phyloP scores from a whole-genome alignment of 495 filamentous ascomycete species.

The Penicillium goetzii region DNA sequence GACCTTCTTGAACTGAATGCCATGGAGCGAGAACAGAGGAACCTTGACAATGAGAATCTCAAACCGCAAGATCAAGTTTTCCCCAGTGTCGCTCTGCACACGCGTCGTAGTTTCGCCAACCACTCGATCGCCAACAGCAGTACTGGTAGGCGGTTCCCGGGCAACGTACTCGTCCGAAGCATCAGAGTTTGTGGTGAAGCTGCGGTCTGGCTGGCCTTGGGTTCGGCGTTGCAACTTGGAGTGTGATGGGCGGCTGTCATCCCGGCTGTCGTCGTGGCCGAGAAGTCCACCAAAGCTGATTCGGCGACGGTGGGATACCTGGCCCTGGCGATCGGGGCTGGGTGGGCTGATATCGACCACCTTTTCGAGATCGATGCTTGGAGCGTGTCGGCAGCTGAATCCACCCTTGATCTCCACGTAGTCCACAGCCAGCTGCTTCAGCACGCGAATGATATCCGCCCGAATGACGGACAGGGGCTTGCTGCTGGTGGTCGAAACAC shows the following conservation, averaged over 20 bases:
- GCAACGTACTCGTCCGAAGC: slow-evolving; percentile 72
- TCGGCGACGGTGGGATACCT: slow-evolving; percentile 68
- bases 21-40: slow-evolving; percentile 87
- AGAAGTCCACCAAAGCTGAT: slow-evolving; percentile 82
- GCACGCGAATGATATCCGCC: slow-evolving; percentile 86
- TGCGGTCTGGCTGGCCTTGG: slow-evolving; percentile 62
- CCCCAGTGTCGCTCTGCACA: slow-evolving; percentile 82
- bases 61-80: slow-evolving; percentile 80
- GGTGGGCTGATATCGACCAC: slow-evolving; percentile 61
- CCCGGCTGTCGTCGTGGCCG: slow-evolving; percentile 59
- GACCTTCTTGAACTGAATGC: slow-evolving; percentile 98
- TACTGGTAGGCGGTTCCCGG: slow-evolving; percentile 38
- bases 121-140: slow-evolving; percentile 50
- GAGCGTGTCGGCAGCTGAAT: slow-evolving; percentile 84
- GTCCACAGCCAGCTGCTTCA: slow-evolving; percentile 85
- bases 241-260: slow-evolving; percentile 36
- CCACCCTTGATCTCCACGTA: slow-evolving; percentile 91
- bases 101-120: slow-evolving; percentile 83
- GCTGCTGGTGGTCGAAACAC: slow-evolving; percentile 93
- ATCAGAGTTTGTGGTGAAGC: slow-evolving; percentile 77
- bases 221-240: slow-evolving; percentile 40
- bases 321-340: slow-evolving; percentile 57
- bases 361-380: slow-evolving; percentile 84
- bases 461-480: slow-evolving; percentile 85
- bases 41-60: slow-evolving; percentile 99